Evolutionary conservation across 2,329 filamentous ascomycete genomes (phyloP).

Genomic region (Tolypocladium ovalisporum): DNA sequence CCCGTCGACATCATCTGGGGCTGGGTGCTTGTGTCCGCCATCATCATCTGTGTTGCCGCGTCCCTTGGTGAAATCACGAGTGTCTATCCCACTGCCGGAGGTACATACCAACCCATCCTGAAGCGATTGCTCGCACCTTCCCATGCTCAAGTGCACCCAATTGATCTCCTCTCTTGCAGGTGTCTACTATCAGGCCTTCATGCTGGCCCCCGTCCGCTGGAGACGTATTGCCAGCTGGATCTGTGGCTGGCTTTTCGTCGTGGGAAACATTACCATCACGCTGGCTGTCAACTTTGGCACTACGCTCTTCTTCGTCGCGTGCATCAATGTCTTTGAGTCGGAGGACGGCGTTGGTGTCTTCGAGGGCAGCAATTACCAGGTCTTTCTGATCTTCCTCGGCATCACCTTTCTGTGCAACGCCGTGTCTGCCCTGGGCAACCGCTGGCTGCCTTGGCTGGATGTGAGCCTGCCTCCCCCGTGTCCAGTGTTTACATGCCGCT

Average conservation of each 20-base stretch:
- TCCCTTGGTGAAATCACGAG: slow-evolving; percentile 66
- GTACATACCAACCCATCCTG: slow-evolving; percentile 20
- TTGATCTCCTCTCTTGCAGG: slow-evolving; percentile 16
- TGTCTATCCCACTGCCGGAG: slow-evolving; percentile 66
- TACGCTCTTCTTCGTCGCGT: slow-evolving; percentile 49
- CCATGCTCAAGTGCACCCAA: slow-evolving; percentile 4
- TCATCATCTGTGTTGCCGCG: slow-evolving; percentile 59
- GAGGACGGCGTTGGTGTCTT: slow-evolving; percentile 32
- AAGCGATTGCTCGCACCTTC: background rate
- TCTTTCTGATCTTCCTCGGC: slow-evolving; percentile 60
- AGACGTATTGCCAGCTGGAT: slow-evolving; percentile 58
- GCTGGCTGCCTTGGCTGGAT: slow-evolving; percentile 56
- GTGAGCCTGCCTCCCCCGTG: slow-evolving; percentile 35
- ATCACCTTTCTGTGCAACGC: slow-evolving; percentile 54
- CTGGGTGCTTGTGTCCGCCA: slow-evolving; percentile 56
- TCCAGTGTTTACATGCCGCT: background rate
- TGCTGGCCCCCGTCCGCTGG: slow-evolving; percentile 52
- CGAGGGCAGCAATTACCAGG: slow-evolving; percentile 47
- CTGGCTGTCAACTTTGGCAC: slow-evolving; percentile 77
- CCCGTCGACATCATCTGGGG: slow-evolving; percentile 64
- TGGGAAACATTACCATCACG: slow-evolving; percentile 74
- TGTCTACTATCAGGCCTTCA: slow-evolving; percentile 71
- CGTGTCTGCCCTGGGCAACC: slow-evolving; percentile 57
- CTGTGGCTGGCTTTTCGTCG: slow-evolving; percentile 65
- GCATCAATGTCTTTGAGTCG: slow-evolving; percentile 43